Base-by-base conservation (phyloP, 371 early-diverging fungal genomes). In the Zychaea mexicana region DNA sequence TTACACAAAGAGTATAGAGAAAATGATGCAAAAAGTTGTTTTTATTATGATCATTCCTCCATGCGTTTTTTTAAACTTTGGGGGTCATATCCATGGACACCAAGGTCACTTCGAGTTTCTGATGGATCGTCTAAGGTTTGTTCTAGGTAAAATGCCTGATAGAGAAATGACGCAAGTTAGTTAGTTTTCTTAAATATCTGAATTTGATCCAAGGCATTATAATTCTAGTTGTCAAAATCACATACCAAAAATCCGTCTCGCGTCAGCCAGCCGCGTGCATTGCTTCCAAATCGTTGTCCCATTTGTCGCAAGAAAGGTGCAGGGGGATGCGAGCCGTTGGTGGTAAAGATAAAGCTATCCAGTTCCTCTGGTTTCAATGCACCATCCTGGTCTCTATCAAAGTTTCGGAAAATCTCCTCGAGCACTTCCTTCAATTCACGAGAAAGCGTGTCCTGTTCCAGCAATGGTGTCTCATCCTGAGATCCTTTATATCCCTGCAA, bases 291-390 rank as follows among this genome's bases (percentile, higher is more conserved):
- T 30, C 81, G 72, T 52, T 82, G 71, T 12, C 82, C 84, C 79
- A 87, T 83, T 62, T 87, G 84, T 5, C 76, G 70, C 33, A 85
- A 60, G 65, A 87, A 87, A 0, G 81, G 76, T 6, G 61, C 30
- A 26, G 87, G 85, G 10, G 87, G 84, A 42, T 81, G 83, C 15
- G 79, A 76, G n/a, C 87, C 87, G 38, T 87, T 87, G 22, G 85
- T 87, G 13, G 71, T 71, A 62, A 71, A 83, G 30, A 87, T 82
- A 65, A 85, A 87, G 0, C 71, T 66, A 52, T 76, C 78, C 9
- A 87, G 68, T 66, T 87, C 87, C 24, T 72, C 30, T 3, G 78
- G 69, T 5, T 65, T 69, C 17, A 85, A 68, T 31, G 78, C 75
- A 27, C 79, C 82, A 70, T 87, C 87, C 19, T 58, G 47, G 56